Evolutionary conservation across 1,284 basidiomycete species (phyloP).

Genomic region (Ustilago vetiveriae): DNA sequence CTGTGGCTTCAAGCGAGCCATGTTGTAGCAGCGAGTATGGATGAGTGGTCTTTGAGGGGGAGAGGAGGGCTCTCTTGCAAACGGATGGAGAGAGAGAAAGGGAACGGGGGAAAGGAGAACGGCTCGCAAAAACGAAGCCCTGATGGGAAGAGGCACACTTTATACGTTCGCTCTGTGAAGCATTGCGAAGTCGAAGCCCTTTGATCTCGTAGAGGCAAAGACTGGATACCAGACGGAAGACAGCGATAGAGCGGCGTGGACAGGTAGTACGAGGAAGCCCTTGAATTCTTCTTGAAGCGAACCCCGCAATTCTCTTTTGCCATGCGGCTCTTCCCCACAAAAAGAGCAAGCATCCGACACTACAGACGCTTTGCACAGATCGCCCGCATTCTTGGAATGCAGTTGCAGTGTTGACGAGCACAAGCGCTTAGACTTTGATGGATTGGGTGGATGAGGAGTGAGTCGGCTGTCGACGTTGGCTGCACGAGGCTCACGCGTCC

Average conservation of each 20-base stretch:
- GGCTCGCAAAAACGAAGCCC: neutral
- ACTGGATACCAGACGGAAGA: too few relatives aligned
- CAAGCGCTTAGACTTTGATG: too few relatives aligned
- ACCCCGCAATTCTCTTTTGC: slow-evolving; percentile 12
- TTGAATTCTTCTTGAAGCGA: slow-evolving; percentile 4
- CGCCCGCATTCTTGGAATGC: too few relatives aligned
- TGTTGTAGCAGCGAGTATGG: neutral
- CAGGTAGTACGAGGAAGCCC: neutral
- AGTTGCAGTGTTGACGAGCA: too few relatives aligned
- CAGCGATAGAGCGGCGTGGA: neutral
- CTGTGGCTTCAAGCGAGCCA: slow-evolving; percentile 29
- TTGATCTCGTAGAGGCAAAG: too few relatives aligned
- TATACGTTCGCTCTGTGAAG: too few relatives aligned
- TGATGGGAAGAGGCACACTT: neutral
- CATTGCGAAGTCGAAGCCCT: too few relatives aligned
- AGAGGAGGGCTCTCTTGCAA: neutral
- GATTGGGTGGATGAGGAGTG: too few relatives aligned
- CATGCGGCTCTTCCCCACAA: slow-evolving; percentile 19
- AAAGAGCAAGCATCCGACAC: slow-evolving; percentile 1
- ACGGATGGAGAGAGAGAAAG: neutral
- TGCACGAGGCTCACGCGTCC: slow-evolving; percentile 1
- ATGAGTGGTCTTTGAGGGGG: neutral
- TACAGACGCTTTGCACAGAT: too few relatives aligned
- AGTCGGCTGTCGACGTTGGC: too few relatives aligned
- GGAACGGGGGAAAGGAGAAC: neutral